Conservation (phyloP, 2,329 filamentous ascomycete genomes). For the Triangularia verruculosa region DNA sequence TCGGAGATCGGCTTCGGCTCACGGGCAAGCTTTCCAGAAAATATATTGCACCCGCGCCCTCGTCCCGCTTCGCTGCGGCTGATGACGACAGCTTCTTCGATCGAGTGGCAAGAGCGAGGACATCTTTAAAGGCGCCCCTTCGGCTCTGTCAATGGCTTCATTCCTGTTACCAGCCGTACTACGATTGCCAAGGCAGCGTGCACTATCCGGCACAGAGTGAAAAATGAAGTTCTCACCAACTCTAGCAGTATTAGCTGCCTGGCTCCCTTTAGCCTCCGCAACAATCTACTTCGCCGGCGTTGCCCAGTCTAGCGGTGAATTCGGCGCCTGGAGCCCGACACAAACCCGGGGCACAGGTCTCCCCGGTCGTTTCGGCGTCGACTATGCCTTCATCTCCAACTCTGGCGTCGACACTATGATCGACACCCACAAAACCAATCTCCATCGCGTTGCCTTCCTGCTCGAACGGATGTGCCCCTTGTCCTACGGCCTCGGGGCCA, state of each 20-base stretch:
- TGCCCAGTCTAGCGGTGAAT: constrained; percentile 46
- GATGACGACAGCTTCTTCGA: not conserved
- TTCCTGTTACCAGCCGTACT: not conserved
- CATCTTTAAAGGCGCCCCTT: not conserved
- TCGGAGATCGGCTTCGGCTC: not conserved
- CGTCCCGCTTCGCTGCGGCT: not conserved
- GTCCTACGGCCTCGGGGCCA: constrained; percentile 44
- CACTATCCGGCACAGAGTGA: not conserved
- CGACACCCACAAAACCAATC: constrained; percentile 45
- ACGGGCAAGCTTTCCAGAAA: not conserved
- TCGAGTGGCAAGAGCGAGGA: not conserved
- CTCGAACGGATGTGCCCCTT: constrained; percentile 50
- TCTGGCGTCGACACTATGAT: constrained; percentile 44
- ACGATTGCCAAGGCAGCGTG: not conserved
- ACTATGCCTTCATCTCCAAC: constrained; percentile 50
- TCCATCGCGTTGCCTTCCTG: constrained; percentile 49
- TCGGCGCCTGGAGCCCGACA: constrained; percentile 42
- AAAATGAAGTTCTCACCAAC: constrained; percentile 27
- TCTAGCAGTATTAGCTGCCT: constrained; percentile 17
- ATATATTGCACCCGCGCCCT: constrained; percentile 3
- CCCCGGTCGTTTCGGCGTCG: constrained; percentile 48
- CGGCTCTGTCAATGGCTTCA: not conserved
- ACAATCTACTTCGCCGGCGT: constrained; percentile 49
- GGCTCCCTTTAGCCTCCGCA: constrained; percentile 34
- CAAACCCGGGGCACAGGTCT: constrained; percentile 40